A percentile compares a stretch with the other conserved stretches of the same genome.
phyloP scores from a whole-genome alignment of 305 asterid species.

The Fraxinus platypoda region DNA sequence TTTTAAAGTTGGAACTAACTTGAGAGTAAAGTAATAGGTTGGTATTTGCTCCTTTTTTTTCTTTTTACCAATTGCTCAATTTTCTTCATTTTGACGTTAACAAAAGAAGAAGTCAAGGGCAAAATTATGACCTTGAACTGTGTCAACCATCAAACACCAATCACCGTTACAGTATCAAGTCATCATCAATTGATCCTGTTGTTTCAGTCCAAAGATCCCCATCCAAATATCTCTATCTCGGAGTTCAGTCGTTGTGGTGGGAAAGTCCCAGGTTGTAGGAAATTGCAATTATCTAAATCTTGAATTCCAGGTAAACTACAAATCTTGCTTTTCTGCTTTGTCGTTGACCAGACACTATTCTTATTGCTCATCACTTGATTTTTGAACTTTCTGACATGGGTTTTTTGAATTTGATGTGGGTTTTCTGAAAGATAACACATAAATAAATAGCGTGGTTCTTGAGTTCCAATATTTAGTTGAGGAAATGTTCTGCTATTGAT shows the following conservation, averaged over 20 bases:
- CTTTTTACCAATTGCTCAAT: background rate
- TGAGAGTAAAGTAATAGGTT: background rate
- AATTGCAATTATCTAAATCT: background rate
- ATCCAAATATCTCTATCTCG: background rate
- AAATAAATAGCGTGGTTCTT: slow-evolving; percentile 4
- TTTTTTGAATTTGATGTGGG: background rate
- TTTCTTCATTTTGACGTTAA: background rate
- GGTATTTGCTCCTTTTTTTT: background rate
- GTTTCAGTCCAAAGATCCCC: background rate
- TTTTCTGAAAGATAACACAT: background rate
- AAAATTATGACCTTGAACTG: background rate
- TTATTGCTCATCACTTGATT: background rate
- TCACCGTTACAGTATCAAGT: background rate
- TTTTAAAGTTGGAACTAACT: background rate
- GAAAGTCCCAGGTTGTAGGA: background rate
- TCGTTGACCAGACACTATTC: background rate
- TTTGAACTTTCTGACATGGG: background rate
- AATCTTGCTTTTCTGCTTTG: background rate
- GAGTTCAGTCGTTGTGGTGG: background rate
- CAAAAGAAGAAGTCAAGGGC: background rate
- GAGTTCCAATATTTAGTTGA: slow-evolving; percentile 19
- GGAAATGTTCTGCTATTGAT: slow-evolving; percentile 22
- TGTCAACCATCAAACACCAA: background rate
- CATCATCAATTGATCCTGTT: background rate
- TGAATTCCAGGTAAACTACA: background rate